These are phyloP conservation scores for Gnomoniopsis sp. DNA, from an alignment of 2,329 filamentous ascomycete genomes.

Conservation along the genomic window DNA sequence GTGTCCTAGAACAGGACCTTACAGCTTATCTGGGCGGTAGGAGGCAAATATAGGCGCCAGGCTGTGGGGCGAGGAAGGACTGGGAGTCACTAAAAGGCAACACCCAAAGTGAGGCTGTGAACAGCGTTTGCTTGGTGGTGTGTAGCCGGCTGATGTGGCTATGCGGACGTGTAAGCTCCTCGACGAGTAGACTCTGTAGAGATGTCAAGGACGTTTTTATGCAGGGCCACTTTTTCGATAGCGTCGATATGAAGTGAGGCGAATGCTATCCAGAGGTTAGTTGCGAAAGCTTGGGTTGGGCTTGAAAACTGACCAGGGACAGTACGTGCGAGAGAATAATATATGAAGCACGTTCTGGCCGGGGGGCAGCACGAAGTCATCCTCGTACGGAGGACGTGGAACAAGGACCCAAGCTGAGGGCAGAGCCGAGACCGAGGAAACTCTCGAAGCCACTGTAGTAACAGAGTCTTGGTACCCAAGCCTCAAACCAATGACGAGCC, in stretches of 20 bases:
- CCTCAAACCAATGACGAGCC: not conserved
- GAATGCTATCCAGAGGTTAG: too few relatives aligned
- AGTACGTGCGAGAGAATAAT: conserved; percentile 8
- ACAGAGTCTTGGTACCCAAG: not conserved
- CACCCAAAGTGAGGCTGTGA: conserved; percentile 13
- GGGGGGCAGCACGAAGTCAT: conserved; percentile 6
- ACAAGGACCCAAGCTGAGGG: not conserved
- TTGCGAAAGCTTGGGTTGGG: too few relatives aligned
- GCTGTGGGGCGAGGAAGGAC: not conserved
- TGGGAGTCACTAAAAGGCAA: not conserved
- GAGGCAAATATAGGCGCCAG: conserved; percentile 5
- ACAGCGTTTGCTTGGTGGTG: conserved; percentile 3
- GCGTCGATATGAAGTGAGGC: too few relatives aligned
- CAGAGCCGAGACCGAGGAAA: conserved; percentile 10
- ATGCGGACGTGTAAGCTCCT: conserved; percentile 3
- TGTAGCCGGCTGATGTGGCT: conserved; percentile 1
- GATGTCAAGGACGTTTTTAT: conserved; percentile 1
- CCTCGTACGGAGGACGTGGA: not conserved
- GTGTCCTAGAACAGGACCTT: conserved; percentile 3
- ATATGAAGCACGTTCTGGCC: not conserved
- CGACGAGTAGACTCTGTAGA: not conserved
- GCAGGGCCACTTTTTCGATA: not conserved
- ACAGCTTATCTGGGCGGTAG: conserved; percentile 9
- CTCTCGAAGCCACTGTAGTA: not conserved
- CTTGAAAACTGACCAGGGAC: not conserved